Base-by-base conservation (phyloP, 2,329 filamentous ascomycete species). In the Coniella vitis region DNA sequence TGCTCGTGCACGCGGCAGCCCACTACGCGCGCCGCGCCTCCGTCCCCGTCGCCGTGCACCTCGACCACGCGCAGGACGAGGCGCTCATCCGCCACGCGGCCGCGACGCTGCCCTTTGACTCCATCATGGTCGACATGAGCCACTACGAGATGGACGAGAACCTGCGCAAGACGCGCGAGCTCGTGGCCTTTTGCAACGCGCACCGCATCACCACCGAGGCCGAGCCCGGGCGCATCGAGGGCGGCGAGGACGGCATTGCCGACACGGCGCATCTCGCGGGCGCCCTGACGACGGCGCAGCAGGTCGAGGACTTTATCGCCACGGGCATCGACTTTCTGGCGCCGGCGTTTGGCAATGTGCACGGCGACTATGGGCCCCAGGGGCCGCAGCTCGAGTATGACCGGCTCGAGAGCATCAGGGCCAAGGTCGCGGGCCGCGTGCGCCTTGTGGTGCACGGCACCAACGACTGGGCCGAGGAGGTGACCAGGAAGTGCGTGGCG, bases 271-370 rank as follows among this genome's bases (percentile, higher is more conserved):
- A 77, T 63, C 48, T 69, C 49, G 57, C 71, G 69, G 62, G 74
- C 57, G 40, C 65, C 63, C 51, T 87, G 56, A 89, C 84, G 0
- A 87, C 82, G 0, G 74, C 78, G 0, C 82, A 85, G 54, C 78
- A 89, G 64, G 83, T 81, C 7, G 74, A 81, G 54, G 79, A 86
- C 57, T 89, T 90, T 57, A 75, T 87, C 3, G 74, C 70, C 2
- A 85, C 83, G 10, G 85, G 84, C 1, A 85, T 89, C 59, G 81
- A 89, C 57, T 84, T 83, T 68, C 69, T 90, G 10, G 86, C 86
- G 2, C 86, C 85, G 0, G 83, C 83, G 0, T 87, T 89, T 65
- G 85, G 85, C 4, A 89, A 88, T 58, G 81, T 89, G 39, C 85
- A 89, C 65, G 85, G 85, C 3, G 78, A 82, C 57, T 88, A 89